Conservation (phyloP, 306 rosid species). For the Leucaena leucocephala region DNA sequence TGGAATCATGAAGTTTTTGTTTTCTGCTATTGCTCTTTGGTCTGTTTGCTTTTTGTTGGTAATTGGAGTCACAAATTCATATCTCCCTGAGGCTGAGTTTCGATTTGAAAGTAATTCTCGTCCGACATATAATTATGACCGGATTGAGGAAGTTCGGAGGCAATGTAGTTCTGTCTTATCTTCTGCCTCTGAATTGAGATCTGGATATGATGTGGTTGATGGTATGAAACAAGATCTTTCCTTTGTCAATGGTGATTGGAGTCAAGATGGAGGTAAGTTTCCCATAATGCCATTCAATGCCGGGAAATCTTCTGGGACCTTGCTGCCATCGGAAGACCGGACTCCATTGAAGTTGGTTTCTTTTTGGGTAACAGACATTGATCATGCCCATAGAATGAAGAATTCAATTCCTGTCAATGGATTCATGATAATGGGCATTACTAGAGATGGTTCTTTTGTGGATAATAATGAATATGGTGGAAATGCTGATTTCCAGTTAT, state of each 20-base stretch:
- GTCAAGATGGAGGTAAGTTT: slow-evolving; percentile 58
- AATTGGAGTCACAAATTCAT: slow-evolving; percentile 46
- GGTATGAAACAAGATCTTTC: slow-evolving; percentile 61
- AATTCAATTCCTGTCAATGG: slow-evolving; percentile 63
- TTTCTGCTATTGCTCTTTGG: slow-evolving; percentile 50
- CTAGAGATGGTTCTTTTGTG: slow-evolving; percentile 47
- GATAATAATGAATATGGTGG: slow-evolving; percentile 45
- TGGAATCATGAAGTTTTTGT: slow-evolving; percentile 57
- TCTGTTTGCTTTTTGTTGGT: slow-evolving; percentile 47
- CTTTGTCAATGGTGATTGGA: slow-evolving; percentile 87
- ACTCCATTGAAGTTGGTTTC: slow-evolving; percentile 60
- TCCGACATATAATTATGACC: slow-evolving; percentile 55
- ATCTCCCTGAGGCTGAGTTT: slow-evolving; percentile 45
- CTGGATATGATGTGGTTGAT: slow-evolving; percentile 41
- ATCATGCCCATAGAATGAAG: slow-evolving; percentile 59
- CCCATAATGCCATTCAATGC: slow-evolving; percentile 80
- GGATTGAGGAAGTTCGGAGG: slow-evolving; percentile 68
- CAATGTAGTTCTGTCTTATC: slow-evolving; percentile 66
- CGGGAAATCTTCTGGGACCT: slow-evolving; percentile 5
- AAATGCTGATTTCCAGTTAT: slow-evolving; percentile 56
- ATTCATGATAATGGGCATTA: slow-evolving; percentile 62
- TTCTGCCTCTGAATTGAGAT: slow-evolving; percentile 67
- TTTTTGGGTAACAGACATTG: slow-evolving; percentile 74
- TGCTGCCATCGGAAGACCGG: slow-evolving; percentile 26
- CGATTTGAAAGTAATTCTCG: slow-evolving; percentile 37